Base-by-base conservation (phyloP, 2,329 filamentous ascomycete species). In the Aschersonia sp. region DNA sequence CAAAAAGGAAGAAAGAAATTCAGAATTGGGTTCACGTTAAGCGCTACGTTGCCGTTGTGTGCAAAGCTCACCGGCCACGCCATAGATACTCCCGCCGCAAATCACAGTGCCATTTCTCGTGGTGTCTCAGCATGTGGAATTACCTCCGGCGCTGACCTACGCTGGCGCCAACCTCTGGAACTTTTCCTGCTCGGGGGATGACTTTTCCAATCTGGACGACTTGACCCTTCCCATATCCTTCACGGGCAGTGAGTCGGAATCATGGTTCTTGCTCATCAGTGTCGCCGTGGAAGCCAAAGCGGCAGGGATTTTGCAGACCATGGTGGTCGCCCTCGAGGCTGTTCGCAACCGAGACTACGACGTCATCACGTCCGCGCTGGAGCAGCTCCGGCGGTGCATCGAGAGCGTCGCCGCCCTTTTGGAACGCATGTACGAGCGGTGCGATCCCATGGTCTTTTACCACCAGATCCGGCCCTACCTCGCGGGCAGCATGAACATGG, bases 401-500 rank as follows among this genome's bases (percentile, higher is more conserved):
- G 74, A 81, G 45, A 77, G 82, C 47, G 73, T 94, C 1, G 80
- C 77, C 8, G 62, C 61, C 0, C 61, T 95, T 0, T 69, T 95
- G 1, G 75, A 83, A 50, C 76, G 86, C 44, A 95, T 97, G 88
- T 84, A 94, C 59, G 89, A 95, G 57, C 79, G 78, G 52, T 95
- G 89, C 61, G 82, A 90, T 50, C 88, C 89, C 0, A 79, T 84
- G 58, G 77, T 87, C 5, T 97, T 97, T 65, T 95, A 94, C 64
- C 80, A 94, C 64, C 76, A 79, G 42, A 92, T 97, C 54, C 76
- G 90, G 2, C 90, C 90, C 0, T 94, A 87, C 61, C 71, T 97
- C 2, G 88, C 90, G 0, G 90, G 90, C 3, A 89, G 86, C 62
- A 94, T 88, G 66, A 94, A 94, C 62, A 95, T 95, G 90, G 77